Base-by-base conservation (phyloP, 2,329 filamentous ascomycete genomes). In the Cytospora leucostoma region DNA sequence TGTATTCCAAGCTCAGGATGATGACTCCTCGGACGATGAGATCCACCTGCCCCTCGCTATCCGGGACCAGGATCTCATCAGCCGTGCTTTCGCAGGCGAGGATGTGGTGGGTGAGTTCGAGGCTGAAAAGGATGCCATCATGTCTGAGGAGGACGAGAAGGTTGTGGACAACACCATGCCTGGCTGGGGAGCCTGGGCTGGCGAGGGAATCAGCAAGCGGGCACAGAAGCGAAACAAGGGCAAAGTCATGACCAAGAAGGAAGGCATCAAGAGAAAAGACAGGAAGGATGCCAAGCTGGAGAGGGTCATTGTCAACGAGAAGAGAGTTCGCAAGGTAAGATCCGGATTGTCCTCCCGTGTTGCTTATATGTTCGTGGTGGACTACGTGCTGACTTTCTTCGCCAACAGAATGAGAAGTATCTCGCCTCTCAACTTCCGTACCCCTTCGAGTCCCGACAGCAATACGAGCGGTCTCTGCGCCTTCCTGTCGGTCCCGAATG, bases 171-270 rank as follows among this genome's bases (percentile, higher is more conserved):
- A 89, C 68, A 90, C 91, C n/a, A 82, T 99, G 7, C 93, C 93
- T 0, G 95, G 95, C 53, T 99, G 95, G 95, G 95, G 95, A 68
- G 88, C 83, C 71, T 97, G 95, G 95, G 85, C 90, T 6, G 95
- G 95, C 66, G 87, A 90, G 17, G 94, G 93, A 19, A 81, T 97
- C 67, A 89, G 86, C 74, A 88, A 86, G 69, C 85, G 84, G 66
- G 85, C 90, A 68, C 82, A 86, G 75, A 86, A 86, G 72, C 78
- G 83, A 69, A 87, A 89, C 71, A 80, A 82, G 70, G 84, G 82
- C 61, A 82, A 85, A 19, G 86, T 88, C 71, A 76, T 91, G 60
- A 87, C 80, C 37, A 77, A 86, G 15, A 85, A 91, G 66, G 61
- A 61, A 10, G 93, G 92, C 44, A 82, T 96, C 68, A 90, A 91